Base-by-base conservation (phyloP, 2,329 filamentous ascomycete species). In the Trichoderma sp. region DNA sequence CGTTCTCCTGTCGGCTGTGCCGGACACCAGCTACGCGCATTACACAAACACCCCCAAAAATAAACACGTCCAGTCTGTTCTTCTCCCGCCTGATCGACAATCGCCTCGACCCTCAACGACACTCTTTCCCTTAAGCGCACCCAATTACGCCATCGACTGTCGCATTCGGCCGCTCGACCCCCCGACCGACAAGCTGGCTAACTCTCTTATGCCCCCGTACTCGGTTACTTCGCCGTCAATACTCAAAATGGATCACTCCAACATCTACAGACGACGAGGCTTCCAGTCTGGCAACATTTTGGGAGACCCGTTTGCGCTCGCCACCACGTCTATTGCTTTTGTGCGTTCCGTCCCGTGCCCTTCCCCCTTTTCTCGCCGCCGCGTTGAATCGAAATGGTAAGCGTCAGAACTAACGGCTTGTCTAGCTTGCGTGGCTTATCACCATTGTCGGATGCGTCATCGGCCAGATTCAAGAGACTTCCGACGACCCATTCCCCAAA, bases 291-390 rank as follows among this genome's bases (percentile, higher is more conserved):
- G 94, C 83, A 97, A 98, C 85, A 95, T 99, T 80, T 89, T 98
- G 77, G 97, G 97, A 81, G 96, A 99, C 86, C 97, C 97, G 6
- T 98, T 99, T 85, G 95, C 96, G 76, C 90, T 99, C 76, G 95
- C 95, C 74, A 98, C 97, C 45, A 91, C 97, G 78, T 98, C 96
- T 75, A 98, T 98, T 84, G 91, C 93, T 78, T 89, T 94, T 82
- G 96, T 98, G 91, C 85, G 95, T 65, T 62, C 33, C 67, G 35
- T 50, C 16, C 35, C 63, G 63, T 8, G 27, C 53, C 65, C 18
- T n/a, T 33, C 41, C 38, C 33, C 67, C 53, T 73, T 65, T 65
- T 56, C 18, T 16, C n/a, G 33, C 68, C 69, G 62, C 75, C 53
- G 3, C 35, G 27, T 21, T 24, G 38, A 35, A 50, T 38, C 33